phyloP scores from a whole-genome alignment of 345 rosid species.

The Eucalyptus fibrosa region DNA sequence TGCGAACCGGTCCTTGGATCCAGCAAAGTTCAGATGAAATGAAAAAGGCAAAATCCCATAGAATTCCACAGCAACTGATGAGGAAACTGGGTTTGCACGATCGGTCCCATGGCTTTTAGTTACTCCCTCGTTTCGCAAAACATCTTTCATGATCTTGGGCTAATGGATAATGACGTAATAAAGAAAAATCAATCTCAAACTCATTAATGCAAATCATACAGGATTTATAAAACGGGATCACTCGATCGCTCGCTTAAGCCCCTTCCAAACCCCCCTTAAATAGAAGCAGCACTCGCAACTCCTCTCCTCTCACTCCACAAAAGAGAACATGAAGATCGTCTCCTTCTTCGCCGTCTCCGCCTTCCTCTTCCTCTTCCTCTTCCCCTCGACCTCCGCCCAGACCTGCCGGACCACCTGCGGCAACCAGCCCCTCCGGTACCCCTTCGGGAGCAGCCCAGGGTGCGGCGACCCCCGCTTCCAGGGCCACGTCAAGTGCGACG shows the following conservation, averaged over 20 bases:
- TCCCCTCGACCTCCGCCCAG: slow-evolving; percentile 30
- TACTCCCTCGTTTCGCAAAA: not conserved
- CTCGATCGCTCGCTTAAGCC: not conserved
- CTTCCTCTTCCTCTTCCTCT: not conserved
- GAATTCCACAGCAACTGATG: not conserved
- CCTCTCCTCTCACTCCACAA: not conserved
- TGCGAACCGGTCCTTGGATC: not conserved
- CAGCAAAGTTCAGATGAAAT: not conserved
- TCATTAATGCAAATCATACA: not conserved
- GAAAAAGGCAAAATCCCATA: not conserved
- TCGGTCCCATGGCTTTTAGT: not conserved
- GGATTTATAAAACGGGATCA: not conserved
- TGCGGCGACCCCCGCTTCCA: slow-evolving; percentile 89
- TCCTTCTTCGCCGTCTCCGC: not conserved
- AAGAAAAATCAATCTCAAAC: not conserved
- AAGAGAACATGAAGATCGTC: not conserved
- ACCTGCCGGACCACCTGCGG: slow-evolving; percentile 61
- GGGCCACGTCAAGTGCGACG: slow-evolving; percentile 39
- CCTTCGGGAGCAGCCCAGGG: slow-evolving; percentile 70
- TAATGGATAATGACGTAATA: not conserved
- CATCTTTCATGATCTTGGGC: not conserved
- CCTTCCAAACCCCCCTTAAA: not conserved
- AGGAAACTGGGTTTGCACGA: not conserved
- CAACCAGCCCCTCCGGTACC: slow-evolving; percentile 44
- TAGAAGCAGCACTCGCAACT: not conserved